phyloP scores from a whole-genome alignment of 352 stramenopile species.

The Pythium dissotocum region DNA sequence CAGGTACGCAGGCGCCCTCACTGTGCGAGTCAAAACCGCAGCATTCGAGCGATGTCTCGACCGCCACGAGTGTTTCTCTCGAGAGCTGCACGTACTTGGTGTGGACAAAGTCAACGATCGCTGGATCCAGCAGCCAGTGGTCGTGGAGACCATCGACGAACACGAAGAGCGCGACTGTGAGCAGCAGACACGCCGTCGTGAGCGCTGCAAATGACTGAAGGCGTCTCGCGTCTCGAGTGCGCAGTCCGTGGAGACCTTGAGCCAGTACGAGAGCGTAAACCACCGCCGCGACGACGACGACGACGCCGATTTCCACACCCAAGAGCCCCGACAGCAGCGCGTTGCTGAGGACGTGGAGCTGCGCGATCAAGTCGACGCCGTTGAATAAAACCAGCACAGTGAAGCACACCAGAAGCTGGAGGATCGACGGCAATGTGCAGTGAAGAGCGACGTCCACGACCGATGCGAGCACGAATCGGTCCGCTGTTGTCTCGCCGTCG shows the following conservation, averaged over 20 bases:
- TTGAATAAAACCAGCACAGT: constrained; percentile 5
- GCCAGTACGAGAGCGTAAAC: constrained; percentile 10
- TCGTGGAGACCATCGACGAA: constrained; percentile 13
- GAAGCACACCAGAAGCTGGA: constrained; percentile 12
- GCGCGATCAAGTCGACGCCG: constrained; percentile 23
- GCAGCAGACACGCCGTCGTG: constrained; percentile 4
- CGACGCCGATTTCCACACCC: constrained; percentile 20
- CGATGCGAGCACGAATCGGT: constrained; percentile 9
- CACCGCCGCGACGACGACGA: background rate
- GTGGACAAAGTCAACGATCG: constrained; percentile 21
- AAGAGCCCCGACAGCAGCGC: constrained; percentile 15
- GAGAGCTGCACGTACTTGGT: constrained; percentile 25
- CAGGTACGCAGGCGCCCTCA: constrained; percentile 21
- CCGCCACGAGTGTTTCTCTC: constrained; percentile 21
- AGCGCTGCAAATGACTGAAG: constrained; percentile 21
- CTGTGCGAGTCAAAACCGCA: constrained; percentile 29
- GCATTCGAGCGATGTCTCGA: constrained; percentile 35
- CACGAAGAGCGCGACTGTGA: constrained; percentile 8
- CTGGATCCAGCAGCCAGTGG: constrained; percentile 29
- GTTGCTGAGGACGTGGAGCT: constrained; percentile 29
- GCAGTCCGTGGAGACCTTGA: constrained; percentile 9
- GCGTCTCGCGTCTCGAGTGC: background rate
- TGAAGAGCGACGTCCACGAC: constrained; percentile 13
- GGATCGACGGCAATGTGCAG: constrained; percentile 13
- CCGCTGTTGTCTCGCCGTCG: background rate